Conservation (phyloP, 2,329 filamentous ascomycete species). For the Juglanconis juglandina region DNA sequence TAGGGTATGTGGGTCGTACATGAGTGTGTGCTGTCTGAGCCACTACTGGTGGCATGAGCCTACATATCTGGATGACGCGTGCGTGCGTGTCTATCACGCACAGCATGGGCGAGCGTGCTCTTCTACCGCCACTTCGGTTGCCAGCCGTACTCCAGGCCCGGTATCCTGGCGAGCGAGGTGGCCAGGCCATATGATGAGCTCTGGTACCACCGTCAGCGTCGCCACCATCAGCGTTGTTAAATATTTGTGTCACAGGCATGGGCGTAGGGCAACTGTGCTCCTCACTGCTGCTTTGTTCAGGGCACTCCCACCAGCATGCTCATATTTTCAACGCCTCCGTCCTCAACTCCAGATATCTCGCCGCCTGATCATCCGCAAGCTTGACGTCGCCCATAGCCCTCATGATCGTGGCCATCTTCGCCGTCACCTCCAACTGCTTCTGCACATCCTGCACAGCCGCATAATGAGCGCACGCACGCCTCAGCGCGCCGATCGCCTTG, state of each 20-base stretch:
- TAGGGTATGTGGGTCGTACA: background rate
- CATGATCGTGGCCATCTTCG: conserved; percentile 77
- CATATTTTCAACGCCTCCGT: conserved; percentile 30
- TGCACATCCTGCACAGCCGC: conserved; percentile 63
- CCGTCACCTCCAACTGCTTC: conserved; percentile 75
- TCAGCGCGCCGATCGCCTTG: conserved; percentile 57
- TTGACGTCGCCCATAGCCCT: conserved; percentile 63
- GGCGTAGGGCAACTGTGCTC: background rate
- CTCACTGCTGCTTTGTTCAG: background rate
- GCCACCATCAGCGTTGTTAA: background rate
- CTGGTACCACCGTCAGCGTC: background rate
- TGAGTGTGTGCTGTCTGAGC: background rate
- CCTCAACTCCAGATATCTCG: conserved; percentile 59
- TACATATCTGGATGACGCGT: background rate
- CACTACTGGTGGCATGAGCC: background rate
- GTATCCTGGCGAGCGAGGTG: background rate
- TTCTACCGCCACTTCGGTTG: background rate
- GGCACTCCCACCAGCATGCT: background rate
- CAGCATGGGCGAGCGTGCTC: background rate
- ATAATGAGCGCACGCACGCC: conserved; percentile 62
- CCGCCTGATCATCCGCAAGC: conserved; percentile 64
- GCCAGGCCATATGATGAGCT: background rate
- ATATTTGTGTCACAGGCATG: background rate
- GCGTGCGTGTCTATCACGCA: background rate
- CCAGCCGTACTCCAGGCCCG: background rate